Evolutionary conservation across 495 filamentous ascomycete genomes (phyloP).

Genomic region (Letharia columbiana): DNA sequence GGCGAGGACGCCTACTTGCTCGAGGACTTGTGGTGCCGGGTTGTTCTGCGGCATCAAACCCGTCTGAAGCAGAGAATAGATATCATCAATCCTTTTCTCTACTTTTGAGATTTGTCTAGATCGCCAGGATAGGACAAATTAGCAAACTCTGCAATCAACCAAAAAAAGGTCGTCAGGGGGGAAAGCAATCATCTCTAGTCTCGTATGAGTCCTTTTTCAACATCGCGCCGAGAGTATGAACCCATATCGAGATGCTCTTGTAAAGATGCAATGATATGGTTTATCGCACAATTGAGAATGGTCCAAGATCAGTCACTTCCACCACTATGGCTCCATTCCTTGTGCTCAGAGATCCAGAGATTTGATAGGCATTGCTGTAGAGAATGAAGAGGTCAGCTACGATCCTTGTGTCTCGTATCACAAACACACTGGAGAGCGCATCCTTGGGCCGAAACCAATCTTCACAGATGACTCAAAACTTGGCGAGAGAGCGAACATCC

Average conservation of each 20-base stretch:
- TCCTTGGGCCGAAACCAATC: constrained; percentile 28
- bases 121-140: background rate
- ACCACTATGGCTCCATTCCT: background rate
- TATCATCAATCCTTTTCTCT: constrained; percentile 16
- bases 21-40: background rate
- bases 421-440: too few species aligned
- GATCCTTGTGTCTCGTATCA: too few species aligned
- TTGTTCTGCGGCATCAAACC: background rate
- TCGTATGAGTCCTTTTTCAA: background rate
- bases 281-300: background rate
- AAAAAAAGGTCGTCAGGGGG: background rate
- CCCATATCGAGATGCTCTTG: too few species aligned
- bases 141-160: background rate
- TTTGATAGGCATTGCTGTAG: too few species aligned
- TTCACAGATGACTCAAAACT: constrained; percentile 38
- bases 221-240: too few species aligned
- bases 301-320: background rate
- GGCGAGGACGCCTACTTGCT: background rate
- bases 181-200: background rate
- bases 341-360: background rate
- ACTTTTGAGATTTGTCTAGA: constrained; percentile 14
- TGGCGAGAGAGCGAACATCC: constrained; percentile 27
- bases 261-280: background rate
- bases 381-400: too few species aligned
- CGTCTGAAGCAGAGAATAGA: constrained; percentile 13